Percentiles rank a stretch among this genome's conserved stretches.
phyloP scores from a whole-genome alignment of 371 early-diverging fungal species.

The Mortierella polycephala region DNA sequence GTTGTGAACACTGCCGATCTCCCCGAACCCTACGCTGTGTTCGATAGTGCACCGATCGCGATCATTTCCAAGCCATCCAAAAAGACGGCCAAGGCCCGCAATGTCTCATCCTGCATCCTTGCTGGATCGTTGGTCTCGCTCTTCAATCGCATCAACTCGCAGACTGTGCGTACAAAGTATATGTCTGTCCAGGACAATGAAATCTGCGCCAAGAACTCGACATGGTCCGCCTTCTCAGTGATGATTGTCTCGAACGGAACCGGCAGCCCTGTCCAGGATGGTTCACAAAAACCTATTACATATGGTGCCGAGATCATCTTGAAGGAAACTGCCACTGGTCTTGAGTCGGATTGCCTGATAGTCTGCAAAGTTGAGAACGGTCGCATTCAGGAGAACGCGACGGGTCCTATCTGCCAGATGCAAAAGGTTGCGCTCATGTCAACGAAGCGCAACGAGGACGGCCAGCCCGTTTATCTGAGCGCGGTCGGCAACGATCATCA shows the following conservation, averaged over 20 bases:
- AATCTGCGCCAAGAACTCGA: slow-evolving; percentile 77
- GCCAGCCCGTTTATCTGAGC: slow-evolving; percentile 38
- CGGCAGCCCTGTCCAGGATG: slow-evolving; percentile 13
- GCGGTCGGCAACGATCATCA: slow-evolving; percentile 53
- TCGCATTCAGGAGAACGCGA: slow-evolving; percentile 70
- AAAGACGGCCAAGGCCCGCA: slow-evolving; percentile 84
- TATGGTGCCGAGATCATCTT: slow-evolving; percentile 82
- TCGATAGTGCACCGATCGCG: slow-evolving; percentile 75
- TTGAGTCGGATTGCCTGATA: slow-evolving; percentile 75
- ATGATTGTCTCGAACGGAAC: slow-evolving; percentile 61
- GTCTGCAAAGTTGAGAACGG: slow-evolving; percentile 85
- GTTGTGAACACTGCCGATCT: slow-evolving; percentile 29
- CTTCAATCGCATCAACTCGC: slow-evolving; percentile 68
- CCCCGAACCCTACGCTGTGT: slow-evolving; percentile 61
- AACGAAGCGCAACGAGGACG: slow-evolving; percentile 26
- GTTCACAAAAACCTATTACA: slow-evolving; percentile 63
- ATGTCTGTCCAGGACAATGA: slow-evolving; percentile 68
- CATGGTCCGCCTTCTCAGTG: slow-evolving; percentile 83
- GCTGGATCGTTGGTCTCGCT: slow-evolving; percentile 62
- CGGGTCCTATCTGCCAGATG: slow-evolving; percentile 87
- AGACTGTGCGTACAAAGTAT: slow-evolving; percentile 88
- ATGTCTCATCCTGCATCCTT: slow-evolving; percentile 77
- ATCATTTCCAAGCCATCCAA: slow-evolving; percentile 91
- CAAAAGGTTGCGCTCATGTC: slow-evolving; percentile 85
- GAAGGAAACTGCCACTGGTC: slow-evolving; percentile 70